Evolutionary conservation across 164 flowering plant species (phyloP), one percentile per base, ranked within the genome.

Genomic region (Dillenia turbinata): DNA sequence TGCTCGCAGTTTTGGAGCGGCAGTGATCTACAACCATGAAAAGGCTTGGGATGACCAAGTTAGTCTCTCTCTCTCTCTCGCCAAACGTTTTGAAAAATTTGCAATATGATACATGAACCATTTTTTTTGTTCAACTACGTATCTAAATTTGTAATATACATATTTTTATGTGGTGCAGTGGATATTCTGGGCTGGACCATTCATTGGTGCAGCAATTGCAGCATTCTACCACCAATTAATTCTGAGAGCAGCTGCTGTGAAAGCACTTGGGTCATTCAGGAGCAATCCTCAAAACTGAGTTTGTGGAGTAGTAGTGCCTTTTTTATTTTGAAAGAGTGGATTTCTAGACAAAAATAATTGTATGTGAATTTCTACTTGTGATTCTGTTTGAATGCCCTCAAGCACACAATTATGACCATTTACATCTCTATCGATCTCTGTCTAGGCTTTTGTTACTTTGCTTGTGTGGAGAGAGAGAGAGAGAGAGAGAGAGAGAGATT

Each of bases 101-200:
- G 10, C 48, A n/a, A 43, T 14, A 8, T 15, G n/a, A 15, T 57
- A 57, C 44, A 57, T 44, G 47, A 44, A 14, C 26, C 33, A 5
- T 8, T 54, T 44, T 54, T 54, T 22, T 9, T 26, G 6, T 9
- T 54, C 40, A 26, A 26, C 2, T 5, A 26, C 40, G 40, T 26
- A 26, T 26, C 40, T 26, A 26, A 26, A 5, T 33, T 33, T 5
- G 40, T 33, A 33, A 33, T 33, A 4, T 5, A 33, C 6, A 33
- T 33, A 33, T 33, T 33, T 33, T 33, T 33, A 33, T 33, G 40
- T 6, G 44, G 64, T 63, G 51, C 77, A 81, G 84, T 81, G 85
- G 85, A 69, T 81, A 9, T 81, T 81, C 60, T 81, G 85, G 85
- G 85, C 74, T 33, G 85, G 85, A 66, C 85, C 85, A 26, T 75